Evolutionary conservation across 1,284 basidiomycete genomes (phyloP), one percentile per base, ranked within the genome.

Genomic region (Cutaneotrichosporon curvatum): DNA sequence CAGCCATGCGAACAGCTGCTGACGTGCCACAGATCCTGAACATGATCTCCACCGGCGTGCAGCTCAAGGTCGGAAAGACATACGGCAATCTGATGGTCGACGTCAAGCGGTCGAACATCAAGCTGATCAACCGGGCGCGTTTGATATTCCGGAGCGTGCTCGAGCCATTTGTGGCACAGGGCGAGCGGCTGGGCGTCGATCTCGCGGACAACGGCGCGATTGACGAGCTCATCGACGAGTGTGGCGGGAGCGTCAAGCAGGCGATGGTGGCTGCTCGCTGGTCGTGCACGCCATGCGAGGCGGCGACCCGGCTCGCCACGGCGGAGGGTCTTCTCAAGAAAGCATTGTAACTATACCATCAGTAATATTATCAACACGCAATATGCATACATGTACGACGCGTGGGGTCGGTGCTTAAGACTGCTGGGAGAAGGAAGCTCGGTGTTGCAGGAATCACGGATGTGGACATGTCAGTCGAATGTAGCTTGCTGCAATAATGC

Each of bases 21-120:
- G 16, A 19, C 35, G 18, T 3, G 20, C 35, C 4, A 4, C 35
- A 36, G 35, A 48, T 58, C 11, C 50, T 58, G 25, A 58, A 58
- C 42, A 58, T 55, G 56, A 43, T 58, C 25, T 49, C 46, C 9
- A 53, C 53, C 1, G 53, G 50, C 4, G 46, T 55, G 8, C 44
- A 47, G 44, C 46, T 58, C 16, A 42, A 40, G n/a, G 41, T 49
- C 11, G 56, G 56, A 28, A 56, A 56, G 51, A 58, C 56, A 25
- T 53, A 50, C 35, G 56, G 56, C 21, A 56, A 56, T 42, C 47
- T 48, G 33, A 54, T 58, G 43, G 47, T 49, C 31, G 50, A 43
- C 34, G 50, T 51, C 15, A 40, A 45, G 39, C 50, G 50, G 14
- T 37, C 35, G 4, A 51, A 51, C 19, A 35, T 37, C 34, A 51